A percentile compares a stretch with the other conserved stretches of the same genome.
These are phyloP conservation scores for Pseudopyricularia javanii DNA, from an alignment of 2,329 filamentous ascomycete genomes.

Conservation along the genomic window DNA sequence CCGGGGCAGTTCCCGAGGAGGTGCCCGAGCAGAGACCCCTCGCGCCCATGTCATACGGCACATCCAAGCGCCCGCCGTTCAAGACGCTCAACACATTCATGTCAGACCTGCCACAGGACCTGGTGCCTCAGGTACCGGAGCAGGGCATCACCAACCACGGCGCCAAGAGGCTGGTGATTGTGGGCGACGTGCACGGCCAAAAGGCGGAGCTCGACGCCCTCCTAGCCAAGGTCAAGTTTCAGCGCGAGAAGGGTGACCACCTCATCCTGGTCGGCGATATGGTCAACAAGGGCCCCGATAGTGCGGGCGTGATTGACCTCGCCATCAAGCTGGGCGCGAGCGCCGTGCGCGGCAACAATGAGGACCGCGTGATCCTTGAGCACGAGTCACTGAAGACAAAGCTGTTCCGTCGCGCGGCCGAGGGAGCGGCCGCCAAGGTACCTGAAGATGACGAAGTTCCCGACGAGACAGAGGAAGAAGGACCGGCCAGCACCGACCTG, in stretches of 20 bases:
- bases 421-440: slow-evolving; percentile 4
- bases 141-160: slow-evolving; percentile 15
- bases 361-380: slow-evolving; percentile 69
- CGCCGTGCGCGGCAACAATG: slow-evolving; percentile 84
- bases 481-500: background rate
- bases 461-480: slow-evolving; percentile 1
- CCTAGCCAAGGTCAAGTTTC: slow-evolving; percentile 54
- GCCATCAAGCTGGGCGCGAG: slow-evolving; percentile 64
- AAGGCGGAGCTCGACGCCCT: slow-evolving; percentile 52
- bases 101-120: slow-evolving; percentile 16
- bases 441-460: background rate
- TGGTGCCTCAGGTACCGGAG: slow-evolving; percentile 10
- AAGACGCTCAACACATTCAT: slow-evolving; percentile 14
- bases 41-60: slow-evolving; percentile 26
- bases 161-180: slow-evolving; percentile 55
- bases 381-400: slow-evolving; percentile 26
- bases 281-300: slow-evolving; percentile 80
- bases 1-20: background rate
- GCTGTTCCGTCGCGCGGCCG: slow-evolving; percentile 16
- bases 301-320: slow-evolving; percentile 61
- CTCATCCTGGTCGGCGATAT: slow-evolving; percentile 68
- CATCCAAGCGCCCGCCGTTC: slow-evolving; percentile 24
- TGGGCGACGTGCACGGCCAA: slow-evolving; percentile 93
- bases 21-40: background rate
- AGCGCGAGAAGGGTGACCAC: slow-evolving; percentile 49